Base-by-base conservation (phyloP, 192 early-diverging fungal genomes). In the Mortierella claussenii region DNA sequence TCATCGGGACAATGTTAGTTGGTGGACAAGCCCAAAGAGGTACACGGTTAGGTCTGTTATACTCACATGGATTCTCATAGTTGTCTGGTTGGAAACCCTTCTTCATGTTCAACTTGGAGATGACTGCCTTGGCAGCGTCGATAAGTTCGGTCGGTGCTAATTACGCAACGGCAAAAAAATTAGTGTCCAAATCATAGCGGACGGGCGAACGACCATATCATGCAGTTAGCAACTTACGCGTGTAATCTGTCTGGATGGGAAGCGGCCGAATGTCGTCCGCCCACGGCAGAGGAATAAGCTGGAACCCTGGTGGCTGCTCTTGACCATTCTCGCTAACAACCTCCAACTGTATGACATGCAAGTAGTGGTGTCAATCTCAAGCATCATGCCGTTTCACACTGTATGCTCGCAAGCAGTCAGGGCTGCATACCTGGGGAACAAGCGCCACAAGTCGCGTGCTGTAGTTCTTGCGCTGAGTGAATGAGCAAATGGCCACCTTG, bases 361-460 rank as follows among this genome's bases (percentile, higher is more conserved):
- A 20, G 46, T 40, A 2, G 42, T 47, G 20, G 7, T 3, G 18
- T n/a, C 13, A 17, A 37, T 8, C 31, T 11, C 31, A 49, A 11
- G 27, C 26, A 32, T 23, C 26, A 59, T 37, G 26, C 20, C 8
- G 40, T 40, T 40, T 40, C 13, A 20, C 12, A 40, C 13, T 0
- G n/a, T n/a, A n/a, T n/a, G n/a, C n/a, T n/a, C n/a, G n/a, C n/a
- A n/a, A n/a, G n/a, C n/a, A n/a, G n/a, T n/a, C n/a, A n/a, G n/a
- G n/a, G n/a, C n/a, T n/a, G n/a, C n/a, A 18, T 51, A 93, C 89
- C 78, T 95, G 88, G 6, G 92, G 91, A 15, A 90, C 21, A 18
- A 94, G 78, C 7, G 89, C 91, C 9, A 88, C 93, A 23, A 92
- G 68, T 36, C 87, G 65, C 1, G 86, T 86, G 43, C 73, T 68